A percentile compares a stretch with the other conserved stretches of the same genome.
Conservation (phyloP, 345 rosid genomes). For the Capsella bursapastoris region DNA sequence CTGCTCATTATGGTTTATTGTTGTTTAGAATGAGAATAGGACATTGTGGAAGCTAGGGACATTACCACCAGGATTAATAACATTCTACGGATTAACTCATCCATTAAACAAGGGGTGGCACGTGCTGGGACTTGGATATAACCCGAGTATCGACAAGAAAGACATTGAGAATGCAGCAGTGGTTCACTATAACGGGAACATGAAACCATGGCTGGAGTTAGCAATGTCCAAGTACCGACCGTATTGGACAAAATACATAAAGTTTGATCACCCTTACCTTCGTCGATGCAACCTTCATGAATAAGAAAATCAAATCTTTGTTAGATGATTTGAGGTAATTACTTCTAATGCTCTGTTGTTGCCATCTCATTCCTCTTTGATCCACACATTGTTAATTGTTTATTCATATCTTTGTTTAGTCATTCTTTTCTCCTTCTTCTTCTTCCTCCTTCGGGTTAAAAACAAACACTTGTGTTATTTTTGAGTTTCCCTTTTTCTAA, state of each 20-base stretch:
- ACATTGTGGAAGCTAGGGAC: slow-evolving; percentile 98
- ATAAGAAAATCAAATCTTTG: slow-evolving; percentile 48
- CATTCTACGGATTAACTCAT: slow-evolving; percentile 84
- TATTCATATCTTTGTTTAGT: slow-evolving; percentile 47
- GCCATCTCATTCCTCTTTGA: slow-evolving; percentile 20
- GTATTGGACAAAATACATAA: slow-evolving; percentile 91
- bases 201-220: slow-evolving; percentile 99
- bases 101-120: slow-evolving; percentile 97
- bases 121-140: slow-evolving; percentile 95
- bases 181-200: slow-evolving; percentile 95
- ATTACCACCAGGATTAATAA: slow-evolving; percentile 96
- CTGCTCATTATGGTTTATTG: slow-evolving; percentile 24
- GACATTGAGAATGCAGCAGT: slow-evolving; percentile 96
- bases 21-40: slow-evolving; percentile 86
- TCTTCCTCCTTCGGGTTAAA: slow-evolving; percentile 7
- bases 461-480: slow-evolving; percentile 29
- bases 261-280: slow-evolving; percentile 86
- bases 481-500: neutral
- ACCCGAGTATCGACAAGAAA: slow-evolving; percentile 77
- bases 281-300: slow-evolving; percentile 77
- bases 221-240: slow-evolving; percentile 93
- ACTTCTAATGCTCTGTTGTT: slow-evolving; percentile 22
- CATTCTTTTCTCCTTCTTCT: slow-evolving; percentile 22
- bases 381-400: slow-evolving; percentile 41
- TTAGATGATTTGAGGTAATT: slow-evolving; percentile 38